Evolutionary conservation across 2,329 filamentous ascomycete species (phyloP).

Genomic region (Didymellaceae sp.): DNA sequence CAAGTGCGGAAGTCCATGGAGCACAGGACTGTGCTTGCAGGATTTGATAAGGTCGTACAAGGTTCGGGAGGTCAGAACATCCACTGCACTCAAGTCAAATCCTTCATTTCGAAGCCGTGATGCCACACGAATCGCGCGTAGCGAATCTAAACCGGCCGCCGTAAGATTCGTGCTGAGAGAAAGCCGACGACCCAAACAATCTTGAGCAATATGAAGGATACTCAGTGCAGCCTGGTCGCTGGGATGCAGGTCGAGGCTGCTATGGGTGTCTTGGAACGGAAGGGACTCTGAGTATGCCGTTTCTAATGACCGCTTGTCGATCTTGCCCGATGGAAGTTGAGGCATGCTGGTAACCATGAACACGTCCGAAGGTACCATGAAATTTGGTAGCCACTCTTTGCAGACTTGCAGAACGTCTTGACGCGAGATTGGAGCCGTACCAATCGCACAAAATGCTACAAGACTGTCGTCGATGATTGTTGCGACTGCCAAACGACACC

Average conservation of each 20-base stretch:
- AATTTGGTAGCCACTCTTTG: slow-evolving; percentile 76
- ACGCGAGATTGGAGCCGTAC: slow-evolving; percentile 49
- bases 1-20: neutral
- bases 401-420: slow-evolving; percentile 65
- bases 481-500: slow-evolving; percentile 68
- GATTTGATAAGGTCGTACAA: slow-evolving; percentile 41
- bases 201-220: slow-evolving; percentile 53
- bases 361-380: slow-evolving; percentile 82
- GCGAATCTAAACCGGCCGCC: slow-evolving; percentile 69
- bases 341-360: slow-evolving; percentile 70
- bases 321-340: slow-evolving; percentile 81
- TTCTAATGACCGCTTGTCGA: slow-evolving; percentile 72
- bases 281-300: slow-evolving; percentile 56
- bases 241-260: slow-evolving; percentile 12
- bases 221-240: slow-evolving; percentile 23
- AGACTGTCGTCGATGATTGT: slow-evolving; percentile 71
- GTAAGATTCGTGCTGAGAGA: slow-evolving; percentile 54
- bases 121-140: slow-evolving; percentile 67
- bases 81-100: slow-evolving; percentile 62
- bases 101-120: slow-evolving; percentile 67
- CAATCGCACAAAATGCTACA: slow-evolving; percentile 74
- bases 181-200: slow-evolving; percentile 51
- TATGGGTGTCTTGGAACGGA: slow-evolving; percentile 18
- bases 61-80: slow-evolving; percentile 66
- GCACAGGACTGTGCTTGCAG: slow-evolving; percentile 19